Base-by-base conservation (phyloP, 1,139 yeast species). In the Pichia sp. region DNA sequence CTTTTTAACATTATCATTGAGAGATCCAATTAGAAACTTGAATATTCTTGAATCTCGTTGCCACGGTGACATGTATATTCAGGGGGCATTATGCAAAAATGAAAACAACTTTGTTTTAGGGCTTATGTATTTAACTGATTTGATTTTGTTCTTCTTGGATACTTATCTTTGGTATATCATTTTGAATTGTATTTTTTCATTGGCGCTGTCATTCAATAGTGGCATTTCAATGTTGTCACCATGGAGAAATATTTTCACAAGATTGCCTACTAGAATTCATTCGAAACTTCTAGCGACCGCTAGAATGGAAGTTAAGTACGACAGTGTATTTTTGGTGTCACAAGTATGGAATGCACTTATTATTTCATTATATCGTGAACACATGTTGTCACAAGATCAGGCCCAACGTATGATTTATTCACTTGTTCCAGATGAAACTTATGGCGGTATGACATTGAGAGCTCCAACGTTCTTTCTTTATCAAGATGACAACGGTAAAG, bases 141-240 rank as follows among this genome's bases (percentile, higher is more conserved):
- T 87, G 65, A 74, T 85, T 1, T 69, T 89, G 38, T 89, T 87
- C 62, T 86, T 89, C 59, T 71, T 89, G 50, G 96, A 89, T 59
- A 88, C 96, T 1, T 89, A 89, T 57, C 73, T 89, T 32, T 89
- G 96, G 96, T 89, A 88, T 60, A 83, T 88, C 53, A 10, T 28
- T 10, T 9, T 7, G 10, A 28, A 28, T 60, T 82, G 93, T 48
- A 60, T 84, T 1, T 82, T 88, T 53, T 87, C 96, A 2, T 77
- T 86, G 22, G 71, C 77, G 3, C 64, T 86, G 30, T 85, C 96
- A 0, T 81, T 85, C 59, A 77, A 81, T 9, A 69, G 81, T 45
- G 96, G 96, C 0, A 83, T 85, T 4, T 87, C 96, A 1, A 79
- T 87, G 5, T 75, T 88, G 68, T 83, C 95, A 0, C 96, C 96